phyloP scores from a whole-genome alignment of 805 yeast genomes.

The Suhomyces xylopsoci region DNA sequence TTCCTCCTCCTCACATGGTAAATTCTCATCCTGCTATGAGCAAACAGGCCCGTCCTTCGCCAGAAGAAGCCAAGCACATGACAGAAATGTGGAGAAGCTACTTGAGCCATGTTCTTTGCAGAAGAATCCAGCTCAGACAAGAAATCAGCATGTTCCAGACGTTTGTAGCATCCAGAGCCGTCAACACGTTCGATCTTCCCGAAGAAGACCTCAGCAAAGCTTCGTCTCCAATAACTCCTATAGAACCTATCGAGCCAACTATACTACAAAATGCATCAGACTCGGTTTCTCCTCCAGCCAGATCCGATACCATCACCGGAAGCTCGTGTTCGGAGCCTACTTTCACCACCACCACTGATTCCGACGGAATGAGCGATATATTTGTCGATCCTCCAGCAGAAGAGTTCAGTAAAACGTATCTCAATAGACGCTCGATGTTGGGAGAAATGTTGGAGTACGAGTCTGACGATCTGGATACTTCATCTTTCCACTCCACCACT shows the following conservation, averaged over 20 bases:
- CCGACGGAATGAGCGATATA: slow-evolving; percentile 2
- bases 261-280: neutral
- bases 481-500: slow-evolving; percentile 2
- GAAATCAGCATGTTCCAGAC: slow-evolving; percentile 36
- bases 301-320: neutral
- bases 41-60: neutral
- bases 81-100: slow-evolving; percentile 32
- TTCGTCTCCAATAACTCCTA: neutral
- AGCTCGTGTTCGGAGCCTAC: neutral
- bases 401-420: slow-evolving; percentile 23
- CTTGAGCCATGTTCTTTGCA: slow-evolving; percentile 31
- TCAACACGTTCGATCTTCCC: neutral
- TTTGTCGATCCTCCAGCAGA: slow-evolving; percentile 16
- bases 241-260: neutral
- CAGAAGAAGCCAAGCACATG: slow-evolving; percentile 6
- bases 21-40: neutral
- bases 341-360: neutral
- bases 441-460: slow-evolving; percentile 45
- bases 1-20: slow-evolving; percentile 26
- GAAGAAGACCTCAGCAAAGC: slow-evolving; percentile 1
- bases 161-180: slow-evolving; percentile 9
- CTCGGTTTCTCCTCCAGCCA: neutral
- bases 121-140: slow-evolving; percentile 39
- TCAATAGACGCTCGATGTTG: slow-evolving; percentile 39
- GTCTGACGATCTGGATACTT: slow-evolving; percentile 22